Base-by-base conservation (phyloP, 164 flowering plant genomes). In the Dillenia turbinata region DNA sequence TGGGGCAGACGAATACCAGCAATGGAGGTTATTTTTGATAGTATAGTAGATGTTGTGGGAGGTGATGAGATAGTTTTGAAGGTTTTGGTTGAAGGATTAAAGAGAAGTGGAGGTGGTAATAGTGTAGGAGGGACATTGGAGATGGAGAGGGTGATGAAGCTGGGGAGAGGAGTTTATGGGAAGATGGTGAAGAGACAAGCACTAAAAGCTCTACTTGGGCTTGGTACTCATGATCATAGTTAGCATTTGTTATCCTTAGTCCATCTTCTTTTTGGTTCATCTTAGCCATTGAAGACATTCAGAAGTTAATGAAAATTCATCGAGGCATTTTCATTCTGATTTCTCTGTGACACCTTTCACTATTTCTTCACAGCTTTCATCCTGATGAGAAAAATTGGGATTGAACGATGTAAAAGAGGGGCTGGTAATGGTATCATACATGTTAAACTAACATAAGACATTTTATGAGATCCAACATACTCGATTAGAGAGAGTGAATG, bases 141-240 rank as follows among this genome's bases (percentile, higher is more conserved):
- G 69, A 75, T 80, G 82, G 92, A 87, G 68, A 87, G 68, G 57
- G 83, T 55, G 46, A 66, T 87, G 72, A 86, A 81, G 70, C 54
- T 86, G 22, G 92, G 87, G 53, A 87, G 81, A 78, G 85, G 86
- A 8, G 58, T 85, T 3, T 86, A 83, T 77, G 96, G 98, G 44
- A 91, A 85, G 64, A 73, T 81, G 26, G 57, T 81, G 78, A 91
- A 84, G 73, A 94, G 82, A 62, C 86, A 89, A 66, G 96, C 97
- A 54, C 57, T 85, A 71, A 84, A 77, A 71, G 69, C 75, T 62
- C 81, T 90, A 49, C 81, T 92, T 61, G 83, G 77, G 73, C 68
- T 75, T 54, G 56, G 69, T 50, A 16, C 61, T 64, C 61, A 56
- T 54, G 66, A 67, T 5, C 58, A 16, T 44, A 61, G 60, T 65